Percentiles rank a stretch among this genome's conserved stretches.
Conservation (phyloP, 129 eudicot species). For the Silybum marianum region DNA sequence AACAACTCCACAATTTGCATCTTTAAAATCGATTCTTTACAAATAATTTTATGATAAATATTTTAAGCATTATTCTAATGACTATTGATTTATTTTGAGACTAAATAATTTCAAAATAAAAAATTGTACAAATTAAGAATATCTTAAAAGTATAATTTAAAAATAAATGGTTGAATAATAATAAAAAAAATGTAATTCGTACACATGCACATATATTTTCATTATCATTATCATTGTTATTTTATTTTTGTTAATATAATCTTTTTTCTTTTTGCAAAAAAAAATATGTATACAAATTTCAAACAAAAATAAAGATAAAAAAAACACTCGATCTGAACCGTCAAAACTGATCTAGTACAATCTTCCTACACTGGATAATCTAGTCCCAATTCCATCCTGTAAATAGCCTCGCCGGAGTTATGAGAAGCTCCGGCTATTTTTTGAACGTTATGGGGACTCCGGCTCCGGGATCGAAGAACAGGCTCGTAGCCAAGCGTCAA, state of each 20-base stretch:
- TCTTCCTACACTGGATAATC: constrained; percentile 30
- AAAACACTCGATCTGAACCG: constrained; percentile 35
- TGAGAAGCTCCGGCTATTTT: not conserved
- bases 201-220: not conserved
- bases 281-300: not conserved
- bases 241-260: not conserved
- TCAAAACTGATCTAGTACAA: constrained; percentile 42
- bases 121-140: not conserved
- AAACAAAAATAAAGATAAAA: not conserved
- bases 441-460: constrained; percentile 20
- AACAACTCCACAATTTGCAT: no score
- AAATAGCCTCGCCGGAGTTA: constrained; percentile 23
- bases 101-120: no score
- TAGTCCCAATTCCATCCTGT: constrained; percentile 47
- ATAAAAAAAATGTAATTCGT: not conserved
- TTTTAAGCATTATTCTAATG: no score
- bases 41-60: no score
- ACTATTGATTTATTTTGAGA: no score
- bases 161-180: no score
- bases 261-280: not conserved
- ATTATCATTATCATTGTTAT: not conserved
- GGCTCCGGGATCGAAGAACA: not conserved
- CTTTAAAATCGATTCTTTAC: no score
- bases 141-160: not conserved
- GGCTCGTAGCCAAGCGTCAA: constrained; percentile 60